Evolutionary conservation across 768 basidiomycete species (phyloP), one percentile per base, ranked within the genome.

Genomic region (Cantharellus anzutake): DNA sequence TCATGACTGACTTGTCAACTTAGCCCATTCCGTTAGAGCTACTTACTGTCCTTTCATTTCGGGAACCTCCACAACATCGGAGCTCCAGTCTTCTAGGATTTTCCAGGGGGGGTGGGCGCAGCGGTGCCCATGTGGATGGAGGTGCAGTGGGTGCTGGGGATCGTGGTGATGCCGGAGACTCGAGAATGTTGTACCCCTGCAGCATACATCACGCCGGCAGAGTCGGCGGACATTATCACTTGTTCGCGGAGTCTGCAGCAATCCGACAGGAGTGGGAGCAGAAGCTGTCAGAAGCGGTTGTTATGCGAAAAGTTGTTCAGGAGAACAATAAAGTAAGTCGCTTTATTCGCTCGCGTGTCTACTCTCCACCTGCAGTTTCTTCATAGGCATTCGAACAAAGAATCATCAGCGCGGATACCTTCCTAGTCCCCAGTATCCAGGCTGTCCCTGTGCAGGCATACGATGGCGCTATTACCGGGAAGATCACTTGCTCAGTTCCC

Each of bases 11-110:
- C 40, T 4, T 48, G 20, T 51, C 5, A 41, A 14, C 16, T 20
- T 63, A 94, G 89, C 93, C 94, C 0, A 88, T 98, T 51, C 93
- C 94, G 16, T 73, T 99, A 62, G 92, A 96, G 65, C 75, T 99
- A 3, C 74, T 98, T 7, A 86, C 85, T 3, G 76, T 93, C 37
- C 84, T 86, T 58, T 84, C 82, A 68, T 90, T 93, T 70, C 80
- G 77, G 34, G 89, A 93, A 64, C 77, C 81, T 0, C 79, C 89
- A 0, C 82, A 83, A 0, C 83, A 86, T 66, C 80, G 89, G 34
- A 76, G 80, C 41, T 75, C 80, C 20, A 84, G 87, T 34, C 73
- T 92, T 42, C 75, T 91, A 4, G 80, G 83, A 76, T 80, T 57
- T 74, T 84, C 51, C 77, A 78, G 7, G 71, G 73, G 35, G 70